A percentile compares a stretch with the other conserved stretches of the same genome.
Conservation (phyloP, 768 basidiomycete genomes). For the Podaxis sp. region DNA sequence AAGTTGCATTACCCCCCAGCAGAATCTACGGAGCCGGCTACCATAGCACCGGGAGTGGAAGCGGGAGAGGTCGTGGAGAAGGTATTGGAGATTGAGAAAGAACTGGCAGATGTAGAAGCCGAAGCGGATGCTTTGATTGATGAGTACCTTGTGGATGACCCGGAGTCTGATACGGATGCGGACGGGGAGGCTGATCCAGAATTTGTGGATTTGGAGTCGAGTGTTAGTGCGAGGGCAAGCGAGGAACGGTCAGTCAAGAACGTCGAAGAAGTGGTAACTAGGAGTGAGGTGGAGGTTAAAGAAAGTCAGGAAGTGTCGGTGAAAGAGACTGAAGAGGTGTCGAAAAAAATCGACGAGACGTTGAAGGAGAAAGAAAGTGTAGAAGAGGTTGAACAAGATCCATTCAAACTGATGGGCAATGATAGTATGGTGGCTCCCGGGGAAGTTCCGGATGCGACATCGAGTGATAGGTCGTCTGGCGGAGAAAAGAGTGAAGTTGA, state of each 20-base stretch:
- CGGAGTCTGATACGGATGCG: constrained; percentile 29
- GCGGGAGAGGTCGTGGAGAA: neutral
- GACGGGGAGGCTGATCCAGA: constrained; percentile 36
- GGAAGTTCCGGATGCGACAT: neutral
- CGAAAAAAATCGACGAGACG: neutral
- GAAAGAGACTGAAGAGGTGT: neutral
- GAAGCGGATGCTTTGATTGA: constrained; percentile 1
- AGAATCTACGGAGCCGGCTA: neutral
- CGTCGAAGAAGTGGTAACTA: neutral
- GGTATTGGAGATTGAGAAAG: neutral
- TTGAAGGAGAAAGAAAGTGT: neutral
- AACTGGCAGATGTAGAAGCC: constrained; percentile 1
- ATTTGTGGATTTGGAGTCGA: constrained; percentile 20
- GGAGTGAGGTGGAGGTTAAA: neutral
- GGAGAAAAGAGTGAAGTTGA: neutral
- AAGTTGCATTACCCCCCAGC: constrained; percentile 22
- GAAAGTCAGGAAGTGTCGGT: neutral
- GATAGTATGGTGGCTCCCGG: constrained; percentile 22
- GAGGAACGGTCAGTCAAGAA: neutral
- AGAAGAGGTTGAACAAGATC: constrained; percentile 21
- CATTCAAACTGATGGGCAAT: constrained; percentile 30
- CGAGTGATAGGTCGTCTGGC: neutral
- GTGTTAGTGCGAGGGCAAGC: neutral
- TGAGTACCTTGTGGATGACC: constrained; percentile 10
- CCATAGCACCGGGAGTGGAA: neutral